Conservation (phyloP, 441 rosid species). For the Sinapis alba region DNA sequence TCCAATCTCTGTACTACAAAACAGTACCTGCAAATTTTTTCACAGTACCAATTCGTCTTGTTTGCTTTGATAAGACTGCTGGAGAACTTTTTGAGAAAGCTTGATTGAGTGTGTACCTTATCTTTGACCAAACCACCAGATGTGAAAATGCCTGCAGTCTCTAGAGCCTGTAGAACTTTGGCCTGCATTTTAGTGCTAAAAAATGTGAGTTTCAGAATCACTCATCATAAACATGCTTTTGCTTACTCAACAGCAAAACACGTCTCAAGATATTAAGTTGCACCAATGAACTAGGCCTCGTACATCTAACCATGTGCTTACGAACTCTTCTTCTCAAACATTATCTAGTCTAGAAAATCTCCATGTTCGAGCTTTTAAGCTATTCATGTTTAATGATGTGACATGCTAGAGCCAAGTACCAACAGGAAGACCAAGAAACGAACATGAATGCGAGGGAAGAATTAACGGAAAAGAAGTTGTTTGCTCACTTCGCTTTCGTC, state of each 20-base stretch:
- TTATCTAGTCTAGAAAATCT: not conserved
- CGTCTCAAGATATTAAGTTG: not conserved
- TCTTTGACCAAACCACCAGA: conserved; percentile 94
- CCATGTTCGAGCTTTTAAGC: not conserved
- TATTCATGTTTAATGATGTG: not conserved
- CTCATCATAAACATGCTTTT: not conserved
- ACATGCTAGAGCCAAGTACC: not conserved
- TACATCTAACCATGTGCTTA: not conserved
- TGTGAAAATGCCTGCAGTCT: conserved; percentile 86
- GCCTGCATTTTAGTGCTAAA: conserved; percentile 52
- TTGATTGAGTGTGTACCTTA: conserved; percentile 49
- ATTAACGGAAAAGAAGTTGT: not conserved
- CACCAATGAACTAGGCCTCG: not conserved
- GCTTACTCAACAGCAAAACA: not conserved
- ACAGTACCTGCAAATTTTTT: conserved; percentile 72
- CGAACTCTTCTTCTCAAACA: not conserved
- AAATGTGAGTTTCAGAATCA: conserved; percentile 13
- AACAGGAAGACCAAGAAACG: not conserved
- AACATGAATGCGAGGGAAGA: not conserved
- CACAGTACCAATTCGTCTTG: conserved; percentile 12
- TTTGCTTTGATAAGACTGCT: not conserved
- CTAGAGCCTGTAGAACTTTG: conserved; percentile 81
- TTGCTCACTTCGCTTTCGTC: conserved; percentile 87
- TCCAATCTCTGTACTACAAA: conserved; percentile 92
- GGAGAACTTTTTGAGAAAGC: not conserved